phyloP scores from a whole-genome alignment of 1,284 basidiomycete genomes.

The Golubevia sp. region DNA sequence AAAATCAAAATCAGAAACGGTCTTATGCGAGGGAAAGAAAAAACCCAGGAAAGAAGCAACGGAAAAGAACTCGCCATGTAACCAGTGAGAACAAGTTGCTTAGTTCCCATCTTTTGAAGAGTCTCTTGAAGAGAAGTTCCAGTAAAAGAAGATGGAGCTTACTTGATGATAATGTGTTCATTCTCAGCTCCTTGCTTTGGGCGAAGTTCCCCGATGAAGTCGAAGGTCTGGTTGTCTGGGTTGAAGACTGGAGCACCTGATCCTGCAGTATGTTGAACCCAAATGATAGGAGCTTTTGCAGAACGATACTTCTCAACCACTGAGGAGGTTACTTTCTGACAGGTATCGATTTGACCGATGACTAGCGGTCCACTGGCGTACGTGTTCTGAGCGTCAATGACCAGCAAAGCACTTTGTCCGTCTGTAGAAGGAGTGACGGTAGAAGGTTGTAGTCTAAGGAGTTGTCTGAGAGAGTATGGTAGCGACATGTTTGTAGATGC shows the following conservation, averaged over 20 bases:
- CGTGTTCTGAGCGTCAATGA: conserved; percentile 12
- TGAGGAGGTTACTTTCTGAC: too few species aligned
- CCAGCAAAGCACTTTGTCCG: conserved; percentile 13
- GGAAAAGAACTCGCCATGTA: too few species aligned
- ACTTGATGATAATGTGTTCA: conserved; percentile 16
- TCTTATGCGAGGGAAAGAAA: too few species aligned
- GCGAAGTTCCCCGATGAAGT: conserved; percentile 10
- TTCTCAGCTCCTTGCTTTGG: conserved; percentile 8
- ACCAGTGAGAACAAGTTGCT: conserved; percentile 9
- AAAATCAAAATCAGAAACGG: too few species aligned
- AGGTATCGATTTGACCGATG: neutral
- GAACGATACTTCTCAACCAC: neutral
- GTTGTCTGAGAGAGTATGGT: too few species aligned
- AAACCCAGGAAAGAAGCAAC: too few species aligned
- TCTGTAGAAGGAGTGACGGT: too few species aligned
- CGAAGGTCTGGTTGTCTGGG: conserved; percentile 2
- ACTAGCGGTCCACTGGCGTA: neutral
- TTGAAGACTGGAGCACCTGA: conserved; percentile 7
- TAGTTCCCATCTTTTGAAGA: neutral
- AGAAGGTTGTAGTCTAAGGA: too few species aligned
- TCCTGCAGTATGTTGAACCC: conserved; percentile 11
- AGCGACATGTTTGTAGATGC: too few species aligned
- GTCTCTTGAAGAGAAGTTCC: conserved; percentile 9
- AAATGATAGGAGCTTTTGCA: conserved; percentile 14
- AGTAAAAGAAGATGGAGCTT: conserved; percentile 12